These are phyloP conservation scores for Candida ficus DNA, from an alignment of 805 yeast genomes.

Conservation along the genomic window DNA sequence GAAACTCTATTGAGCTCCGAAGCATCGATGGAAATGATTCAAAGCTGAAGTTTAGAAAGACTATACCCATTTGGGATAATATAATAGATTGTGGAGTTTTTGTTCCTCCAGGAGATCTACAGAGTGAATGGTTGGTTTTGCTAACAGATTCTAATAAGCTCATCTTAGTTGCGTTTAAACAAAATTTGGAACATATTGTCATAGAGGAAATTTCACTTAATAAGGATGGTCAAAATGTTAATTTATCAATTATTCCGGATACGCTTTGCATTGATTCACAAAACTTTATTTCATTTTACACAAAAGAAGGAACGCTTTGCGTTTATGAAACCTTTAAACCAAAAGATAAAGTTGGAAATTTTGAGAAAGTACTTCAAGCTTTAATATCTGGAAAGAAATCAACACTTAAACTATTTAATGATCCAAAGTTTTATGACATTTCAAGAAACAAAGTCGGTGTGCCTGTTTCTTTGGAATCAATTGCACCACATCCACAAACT, in stretches of 20 bases:
- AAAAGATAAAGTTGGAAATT: conserved; percentile 14
- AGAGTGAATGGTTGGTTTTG: conserved; percentile 14
- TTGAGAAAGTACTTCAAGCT: conserved; percentile 10
- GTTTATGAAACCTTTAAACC: conserved; percentile 10
- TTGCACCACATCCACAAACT: conserved; percentile 11
- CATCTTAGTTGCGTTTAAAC: conserved; percentile 15
- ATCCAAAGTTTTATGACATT: conserved; percentile 11
- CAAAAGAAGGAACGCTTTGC: conserved; percentile 16
- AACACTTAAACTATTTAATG: conserved; percentile 11
- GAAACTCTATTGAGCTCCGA: conserved; percentile 14
- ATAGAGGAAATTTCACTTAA: conserved; percentile 12
- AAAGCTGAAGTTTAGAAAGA: conserved; percentile 6
- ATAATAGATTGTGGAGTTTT: conserved; percentile 14
- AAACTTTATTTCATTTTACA: conserved; percentile 11
- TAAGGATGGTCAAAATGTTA: conserved; percentile 2
- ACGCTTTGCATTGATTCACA: conserved; percentile 14
- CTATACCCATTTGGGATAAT: conserved; percentile 12
- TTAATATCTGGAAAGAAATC: not conserved
- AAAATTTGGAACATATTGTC: conserved; percentile 5
- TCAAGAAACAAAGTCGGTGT: conserved; percentile 10
- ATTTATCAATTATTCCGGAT: conserved; percentile 9
- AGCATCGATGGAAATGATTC: not conserved
- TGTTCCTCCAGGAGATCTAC: conserved; percentile 5
- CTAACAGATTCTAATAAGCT: conserved; percentile 14
- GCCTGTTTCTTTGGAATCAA: conserved; percentile 14